A percentile compares a stretch with the other conserved stretches of the same genome.
phyloP scores from a whole-genome alignment of 768 basidiomycete genomes.

The Tremella mesenterica region DNA sequence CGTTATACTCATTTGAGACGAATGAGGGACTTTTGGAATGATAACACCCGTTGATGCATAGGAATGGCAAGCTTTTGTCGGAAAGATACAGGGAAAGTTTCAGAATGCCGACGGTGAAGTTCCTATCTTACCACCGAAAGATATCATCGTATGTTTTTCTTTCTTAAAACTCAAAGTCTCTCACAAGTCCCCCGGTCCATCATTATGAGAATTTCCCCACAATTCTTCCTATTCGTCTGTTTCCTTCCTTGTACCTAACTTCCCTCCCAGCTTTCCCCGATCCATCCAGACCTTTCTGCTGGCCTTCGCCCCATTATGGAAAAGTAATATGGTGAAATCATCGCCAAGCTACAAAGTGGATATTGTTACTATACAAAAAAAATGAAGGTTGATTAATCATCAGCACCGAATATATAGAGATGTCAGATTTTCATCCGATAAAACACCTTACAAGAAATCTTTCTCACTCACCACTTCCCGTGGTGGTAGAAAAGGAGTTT shows the following conservation, averaged over 20 bases:
- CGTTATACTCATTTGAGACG: background rate
- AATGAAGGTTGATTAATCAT: background rate
- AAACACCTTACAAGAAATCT: slow-evolving; percentile 85
- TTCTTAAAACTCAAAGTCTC: no score
- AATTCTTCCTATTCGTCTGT: no score
- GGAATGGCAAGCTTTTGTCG: slow-evolving; percentile 81
- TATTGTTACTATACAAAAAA: no score
- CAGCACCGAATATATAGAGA: slow-evolving; percentile 85
- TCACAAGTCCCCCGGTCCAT: background rate
- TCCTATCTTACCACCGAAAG: slow-evolving; percentile 80
- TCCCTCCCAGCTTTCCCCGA: no score
- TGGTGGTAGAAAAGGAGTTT: slow-evolving; percentile 80
- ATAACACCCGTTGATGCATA: slow-evolving; percentile 9
- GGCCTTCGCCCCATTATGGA: no score
- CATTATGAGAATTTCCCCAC: no score
- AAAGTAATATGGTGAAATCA: no score
- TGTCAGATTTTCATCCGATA: slow-evolving; percentile 85
- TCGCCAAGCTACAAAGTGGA: no score
- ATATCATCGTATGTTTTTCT: slow-evolving; percentile 53
- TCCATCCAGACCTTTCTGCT: no score
- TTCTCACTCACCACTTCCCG: slow-evolving; percentile 79
- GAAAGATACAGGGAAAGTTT: slow-evolving; percentile 59
- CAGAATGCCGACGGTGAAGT: slow-evolving; percentile 70
- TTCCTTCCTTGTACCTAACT: no score
- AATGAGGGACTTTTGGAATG: background rate